These are phyloP conservation scores for Cryphonectria parasitica DNA, from an alignment of 2,329 filamentous ascomycete species.

Conservation along the genomic window DNA sequence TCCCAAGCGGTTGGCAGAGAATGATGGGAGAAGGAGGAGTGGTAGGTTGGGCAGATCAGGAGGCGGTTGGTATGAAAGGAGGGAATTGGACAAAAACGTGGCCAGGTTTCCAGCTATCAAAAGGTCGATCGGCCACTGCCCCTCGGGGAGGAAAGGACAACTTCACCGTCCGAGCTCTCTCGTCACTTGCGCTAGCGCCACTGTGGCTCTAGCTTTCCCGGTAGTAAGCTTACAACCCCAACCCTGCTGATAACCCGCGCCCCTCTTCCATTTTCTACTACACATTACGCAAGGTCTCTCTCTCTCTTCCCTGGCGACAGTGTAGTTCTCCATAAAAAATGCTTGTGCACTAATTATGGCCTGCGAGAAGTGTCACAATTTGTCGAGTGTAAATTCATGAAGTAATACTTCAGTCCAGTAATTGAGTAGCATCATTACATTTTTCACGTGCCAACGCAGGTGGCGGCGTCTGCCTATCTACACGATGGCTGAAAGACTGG, in stretches of 20 bases:
- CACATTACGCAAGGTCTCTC: not conserved
- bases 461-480: not conserved
- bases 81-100: slow-evolving; percentile 27
- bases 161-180: slow-evolving; percentile 29
- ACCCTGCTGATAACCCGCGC: slow-evolving; percentile 8
- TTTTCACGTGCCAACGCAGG: slow-evolving; percentile 6
- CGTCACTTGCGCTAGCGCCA: slow-evolving; percentile 25
- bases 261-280: not conserved
- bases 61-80: not conserved
- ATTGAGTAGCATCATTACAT: slow-evolving; percentile 10
- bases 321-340: too few relatives aligned
- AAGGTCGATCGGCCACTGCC: slow-evolving; percentile 23
- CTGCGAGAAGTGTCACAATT: not conserved
- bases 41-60: not conserved
- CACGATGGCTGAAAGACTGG: not conserved
- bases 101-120: slow-evolving; percentile 25
- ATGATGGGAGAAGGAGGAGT: slow-evolving; percentile 8
- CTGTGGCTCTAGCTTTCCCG: slow-evolving; percentile 26
- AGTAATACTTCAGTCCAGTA: too few relatives aligned
- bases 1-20: not conserved
- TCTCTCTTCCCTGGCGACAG: not conserved
- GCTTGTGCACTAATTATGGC: not conserved
- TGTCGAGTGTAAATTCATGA: not conserved
- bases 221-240: slow-evolving; percentile 11
- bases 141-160: slow-evolving; percentile 30